Percentiles rank a stretch among this genome's conserved stretches.
Conservation (phyloP, 1,284 basidiomycete species). For the Trichosporon faecale region DNA sequence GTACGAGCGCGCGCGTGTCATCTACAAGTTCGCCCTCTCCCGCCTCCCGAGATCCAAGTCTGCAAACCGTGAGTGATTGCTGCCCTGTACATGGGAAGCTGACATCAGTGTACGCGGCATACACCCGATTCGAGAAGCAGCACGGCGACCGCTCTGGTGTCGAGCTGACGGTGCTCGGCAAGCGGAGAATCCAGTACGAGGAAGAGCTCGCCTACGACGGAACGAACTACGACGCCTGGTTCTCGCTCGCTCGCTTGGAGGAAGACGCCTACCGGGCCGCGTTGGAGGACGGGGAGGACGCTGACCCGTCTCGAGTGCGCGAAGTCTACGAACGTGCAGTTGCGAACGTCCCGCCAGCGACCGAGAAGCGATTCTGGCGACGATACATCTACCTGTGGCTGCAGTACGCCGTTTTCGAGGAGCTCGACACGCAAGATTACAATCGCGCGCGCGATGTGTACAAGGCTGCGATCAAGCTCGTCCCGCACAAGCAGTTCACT, state of each 20-base stretch:
- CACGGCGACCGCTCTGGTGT: constrained; percentile 84
- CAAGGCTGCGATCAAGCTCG: constrained; percentile 79
- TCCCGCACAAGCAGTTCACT: constrained; percentile 94
- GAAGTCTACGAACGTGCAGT: constrained; percentile 96
- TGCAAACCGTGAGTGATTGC: constrained; percentile 53
- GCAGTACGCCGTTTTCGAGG: constrained; percentile 95
- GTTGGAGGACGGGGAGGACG: constrained; percentile 67
- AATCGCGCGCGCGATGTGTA: constrained; percentile 84
- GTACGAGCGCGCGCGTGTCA: constrained; percentile 91
- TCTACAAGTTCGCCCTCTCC: constrained; percentile 97
- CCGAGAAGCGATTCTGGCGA: constrained; percentile 68
- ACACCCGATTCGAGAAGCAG: constrained; percentile 98
- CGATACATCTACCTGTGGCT: constrained; percentile 89
- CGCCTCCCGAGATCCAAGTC: constrained; percentile 89
- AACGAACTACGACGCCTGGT: constrained; percentile 97
- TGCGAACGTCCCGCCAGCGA: constrained; percentile 84
- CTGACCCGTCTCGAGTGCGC: constrained; percentile 63
- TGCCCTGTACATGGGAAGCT: background rate
- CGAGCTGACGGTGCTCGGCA: constrained; percentile 91
- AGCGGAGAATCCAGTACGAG: constrained; percentile 95
- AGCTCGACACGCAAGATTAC: constrained; percentile 89
- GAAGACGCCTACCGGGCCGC: constrained; percentile 78
- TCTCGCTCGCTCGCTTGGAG: constrained; percentile 90
- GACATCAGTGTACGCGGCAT: constrained; percentile 66
- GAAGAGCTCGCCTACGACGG: constrained; percentile 85